Percentiles rank a stretch among this genome's conserved stretches.
Evolutionary conservation across 2,329 filamentous ascomycete species (phyloP).

Genomic region (Domatiomyces globalis): DNA sequence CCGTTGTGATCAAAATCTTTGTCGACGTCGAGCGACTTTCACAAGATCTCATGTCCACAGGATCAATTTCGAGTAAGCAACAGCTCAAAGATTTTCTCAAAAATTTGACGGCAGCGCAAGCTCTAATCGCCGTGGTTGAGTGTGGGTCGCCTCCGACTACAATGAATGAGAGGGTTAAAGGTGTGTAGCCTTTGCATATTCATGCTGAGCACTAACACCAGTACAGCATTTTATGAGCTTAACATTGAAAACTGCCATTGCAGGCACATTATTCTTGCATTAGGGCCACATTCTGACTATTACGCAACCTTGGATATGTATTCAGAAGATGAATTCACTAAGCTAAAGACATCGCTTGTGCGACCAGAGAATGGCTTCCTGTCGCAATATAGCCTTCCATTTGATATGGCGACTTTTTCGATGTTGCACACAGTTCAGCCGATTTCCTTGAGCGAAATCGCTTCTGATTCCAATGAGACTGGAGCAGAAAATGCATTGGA

Average conservation of each 20-base stretch:
- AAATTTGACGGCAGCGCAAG: slow-evolving; percentile 5
- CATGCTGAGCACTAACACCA: slow-evolving; percentile 2
- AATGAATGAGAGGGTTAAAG: slow-evolving; percentile 7
- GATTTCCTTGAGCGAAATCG: background rate
- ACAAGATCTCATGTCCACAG: slow-evolving; percentile 7
- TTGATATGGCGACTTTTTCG: slow-evolving; percentile 8
- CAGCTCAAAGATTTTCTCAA: slow-evolving; percentile 11
- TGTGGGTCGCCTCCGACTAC: slow-evolving; percentile 5
- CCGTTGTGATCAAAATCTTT: slow-evolving; percentile 11
- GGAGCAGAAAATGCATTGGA: background rate
- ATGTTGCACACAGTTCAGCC: slow-evolving; percentile 4
- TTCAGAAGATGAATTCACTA: slow-evolving; percentile 12
- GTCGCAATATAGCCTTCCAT: slow-evolving; percentile 5
- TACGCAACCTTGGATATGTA: slow-evolving; percentile 11
- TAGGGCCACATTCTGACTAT: slow-evolving; percentile 10
- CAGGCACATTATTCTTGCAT: slow-evolving; percentile 12
- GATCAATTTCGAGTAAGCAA: slow-evolving; percentile 5
- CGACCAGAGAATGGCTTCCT: slow-evolving; percentile 4
- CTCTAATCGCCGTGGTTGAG: slow-evolving; percentile 9
- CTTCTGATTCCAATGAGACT: background rate
- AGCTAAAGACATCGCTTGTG: slow-evolving; percentile 11
- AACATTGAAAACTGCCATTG: slow-evolving; percentile 15
- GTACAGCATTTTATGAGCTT: slow-evolving; percentile 13
- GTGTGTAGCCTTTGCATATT: background rate
- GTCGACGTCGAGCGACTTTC: slow-evolving; percentile 10